Percentiles rank a stretch among this genome's conserved stretches.
These are phyloP conservation scores for Mesostigma viride DNA, from an alignment of 139 green algal species.

Conservation along the genomic window DNA sequence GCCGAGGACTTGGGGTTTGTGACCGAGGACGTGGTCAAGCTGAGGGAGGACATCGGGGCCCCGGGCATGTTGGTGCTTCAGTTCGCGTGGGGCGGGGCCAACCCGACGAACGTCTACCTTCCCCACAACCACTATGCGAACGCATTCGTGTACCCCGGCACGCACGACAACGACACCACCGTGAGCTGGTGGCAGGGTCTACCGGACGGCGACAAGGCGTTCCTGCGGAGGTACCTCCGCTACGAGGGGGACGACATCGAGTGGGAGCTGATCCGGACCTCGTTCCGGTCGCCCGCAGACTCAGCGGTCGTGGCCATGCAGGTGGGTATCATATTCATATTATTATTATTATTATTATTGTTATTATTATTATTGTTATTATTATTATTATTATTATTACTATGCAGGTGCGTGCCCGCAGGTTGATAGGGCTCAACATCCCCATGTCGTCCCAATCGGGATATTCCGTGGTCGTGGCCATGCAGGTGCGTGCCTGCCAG, in stretches of 20 bases:
- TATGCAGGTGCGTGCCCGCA: too few species aligned
- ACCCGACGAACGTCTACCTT: conserved; percentile 80
- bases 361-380: too few species aligned
- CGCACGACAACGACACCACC: conserved; percentile 94
- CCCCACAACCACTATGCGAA: conserved; percentile 94
- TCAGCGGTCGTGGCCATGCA: background rate
- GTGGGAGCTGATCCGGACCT: conserved; percentile 57
- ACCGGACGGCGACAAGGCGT: conserved; percentile 48
- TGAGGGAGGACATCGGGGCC: conserved; percentile 74
- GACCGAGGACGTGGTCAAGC: conserved; percentile 76
- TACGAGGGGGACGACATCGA: conserved; percentile 49
- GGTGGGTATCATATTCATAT: background rate
- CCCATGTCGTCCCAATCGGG: background rate
- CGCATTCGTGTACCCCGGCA: conserved; percentile 81
- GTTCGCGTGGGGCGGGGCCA: conserved; percentile 83
- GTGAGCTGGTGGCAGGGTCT: conserved; percentile 57
- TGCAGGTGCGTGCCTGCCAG: too few species aligned
- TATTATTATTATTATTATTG: too few species aligned
- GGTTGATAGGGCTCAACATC: background rate
- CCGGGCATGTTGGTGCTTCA: conserved; percentile 98
- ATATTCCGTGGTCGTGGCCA: background rate
- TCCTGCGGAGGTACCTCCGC: conserved; percentile 21
- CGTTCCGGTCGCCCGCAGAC: background rate
- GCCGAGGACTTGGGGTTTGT: conserved; percentile 92
- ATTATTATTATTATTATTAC: too few species aligned